phyloP scores from a whole-genome alignment of 2,329 filamentous ascomycete genomes.

The Chaetomium strumarium region DNA sequence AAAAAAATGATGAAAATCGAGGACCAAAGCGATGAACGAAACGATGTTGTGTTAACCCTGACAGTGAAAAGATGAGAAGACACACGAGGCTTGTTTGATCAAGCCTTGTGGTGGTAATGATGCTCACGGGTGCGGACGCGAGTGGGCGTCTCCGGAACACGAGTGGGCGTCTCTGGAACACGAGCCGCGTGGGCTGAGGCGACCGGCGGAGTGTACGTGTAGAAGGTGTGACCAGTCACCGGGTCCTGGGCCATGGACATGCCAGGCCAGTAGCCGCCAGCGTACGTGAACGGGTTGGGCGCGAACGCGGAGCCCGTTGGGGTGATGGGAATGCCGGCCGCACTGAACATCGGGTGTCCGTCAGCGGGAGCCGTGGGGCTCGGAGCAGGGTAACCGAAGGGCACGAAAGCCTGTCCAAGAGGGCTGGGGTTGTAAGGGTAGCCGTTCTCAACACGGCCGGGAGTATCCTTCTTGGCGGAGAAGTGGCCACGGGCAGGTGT shows the following conservation, averaged over 20 bases:
- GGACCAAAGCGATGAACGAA: conserved; percentile 3
- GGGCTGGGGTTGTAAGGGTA: not conserved
- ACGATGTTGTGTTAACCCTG: conserved; percentile 12
- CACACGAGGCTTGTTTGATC: not conserved
- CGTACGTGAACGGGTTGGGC: conserved; percentile 4
- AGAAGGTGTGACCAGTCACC: conserved; percentile 9
- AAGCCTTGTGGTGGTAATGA: not conserved
- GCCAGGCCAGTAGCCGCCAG: conserved; percentile 12
- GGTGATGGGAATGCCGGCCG: conserved; percentile 10
- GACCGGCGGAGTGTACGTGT: conserved; percentile 8
- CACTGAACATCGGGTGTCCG: not conserved
- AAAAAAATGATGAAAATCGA: not conserved
- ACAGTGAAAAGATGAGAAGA: conserved; percentile 1
- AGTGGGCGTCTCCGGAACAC: conserved; percentile 1
- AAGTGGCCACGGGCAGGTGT: not conserved
- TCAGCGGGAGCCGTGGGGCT: not conserved
- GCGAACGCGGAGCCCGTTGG: not conserved
- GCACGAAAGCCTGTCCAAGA: not conserved
- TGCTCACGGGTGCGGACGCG: not conserved
- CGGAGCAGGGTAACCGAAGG: not conserved
- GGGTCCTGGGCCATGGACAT: conserved; percentile 11
- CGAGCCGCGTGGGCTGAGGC: not conserved
- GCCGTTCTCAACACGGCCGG: not conserved
- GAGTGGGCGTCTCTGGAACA: not conserved
- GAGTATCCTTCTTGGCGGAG: not conserved